Percentiles rank a stretch among this genome's conserved stretches.
Conservation (phyloP, 148 eudicot species). For the Diospyros kaki region DNA sequence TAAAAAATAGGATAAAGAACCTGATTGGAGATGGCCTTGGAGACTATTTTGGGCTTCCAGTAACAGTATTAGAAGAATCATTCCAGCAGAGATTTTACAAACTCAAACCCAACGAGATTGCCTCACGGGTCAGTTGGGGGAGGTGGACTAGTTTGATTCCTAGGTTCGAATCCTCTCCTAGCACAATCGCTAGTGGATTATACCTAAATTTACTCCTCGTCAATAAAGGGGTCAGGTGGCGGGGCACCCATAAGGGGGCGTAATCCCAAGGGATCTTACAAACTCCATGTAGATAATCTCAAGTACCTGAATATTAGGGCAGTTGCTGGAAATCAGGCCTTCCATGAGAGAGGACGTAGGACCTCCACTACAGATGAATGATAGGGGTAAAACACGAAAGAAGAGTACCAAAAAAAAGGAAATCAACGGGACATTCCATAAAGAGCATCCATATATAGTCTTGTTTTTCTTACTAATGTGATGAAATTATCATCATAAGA, state of each 20-base stretch:
- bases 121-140: no score
- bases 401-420: neutral
- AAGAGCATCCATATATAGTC: neutral
- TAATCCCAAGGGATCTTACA: no score
- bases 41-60: neutral
- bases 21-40: neutral
- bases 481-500: neutral
- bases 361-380: neutral
- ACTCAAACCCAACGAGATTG: no score
- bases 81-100: slow-evolving; percentile 7
- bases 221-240: no score
- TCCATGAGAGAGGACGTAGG: slow-evolving; percentile 18
- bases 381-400: no score
- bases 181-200: no score
- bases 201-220: no score
- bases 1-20: no score
- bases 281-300: slow-evolving; percentile 9
- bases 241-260: no score
- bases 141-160: no score
- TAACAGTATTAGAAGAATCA: slow-evolving; percentile 7
- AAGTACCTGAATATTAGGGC: slow-evolving; percentile 7
- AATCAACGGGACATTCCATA: neutral
- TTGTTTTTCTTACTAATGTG: neutral
- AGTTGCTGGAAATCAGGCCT: slow-evolving; percentile 4
- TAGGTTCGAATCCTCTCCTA: no score